These are phyloP conservation scores for Phoenix dactylifera DNA, from an alignment of 176 grass and related monocot genomes.

Conservation along the genomic window DNA sequence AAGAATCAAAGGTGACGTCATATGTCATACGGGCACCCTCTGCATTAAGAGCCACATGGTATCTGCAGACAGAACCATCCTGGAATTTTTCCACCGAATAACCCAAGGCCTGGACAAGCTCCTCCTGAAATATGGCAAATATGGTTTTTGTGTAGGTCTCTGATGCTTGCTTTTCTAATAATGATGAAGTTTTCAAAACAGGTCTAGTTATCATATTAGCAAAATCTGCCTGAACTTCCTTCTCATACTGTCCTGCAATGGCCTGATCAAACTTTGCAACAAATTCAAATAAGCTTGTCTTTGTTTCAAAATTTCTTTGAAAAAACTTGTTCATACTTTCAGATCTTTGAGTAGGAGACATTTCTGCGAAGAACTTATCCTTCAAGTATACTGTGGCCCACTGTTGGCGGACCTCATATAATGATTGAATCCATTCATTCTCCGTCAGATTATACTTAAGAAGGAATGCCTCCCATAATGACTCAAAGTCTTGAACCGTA, in stretches of 20 bases:
- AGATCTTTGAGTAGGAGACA: constrained; percentile 43
- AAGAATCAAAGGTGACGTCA: constrained; percentile 59
- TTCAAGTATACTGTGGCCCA: constrained; percentile 74
- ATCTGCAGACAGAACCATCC: constrained; percentile 50
- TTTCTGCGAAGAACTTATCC: constrained; percentile 76
- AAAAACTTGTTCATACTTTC: constrained; percentile 83
- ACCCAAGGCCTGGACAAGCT: constrained; percentile 75
- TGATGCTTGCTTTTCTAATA: constrained; percentile 90
- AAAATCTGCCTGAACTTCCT: constrained; percentile 58
- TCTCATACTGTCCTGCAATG: constrained; percentile 45
- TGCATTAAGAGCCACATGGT: constrained; percentile 47
- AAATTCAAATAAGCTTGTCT: constrained; percentile 56
- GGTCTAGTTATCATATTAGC: constrained; percentile 33
- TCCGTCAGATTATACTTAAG: constrained; percentile 72
- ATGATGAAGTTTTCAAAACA: constrained; percentile 56
- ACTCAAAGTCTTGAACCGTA: constrained; percentile 52
- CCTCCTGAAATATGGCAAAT: constrained; percentile 81
- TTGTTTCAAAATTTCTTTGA: constrained; percentile 67
- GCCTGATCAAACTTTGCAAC: constrained; percentile 57
- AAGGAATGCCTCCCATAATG: constrained; percentile 55
- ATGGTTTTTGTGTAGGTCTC: constrained; percentile 60
- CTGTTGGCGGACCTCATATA: constrained; percentile 71
- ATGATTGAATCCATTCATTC: constrained; percentile 75
- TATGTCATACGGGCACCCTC: constrained; percentile 58
- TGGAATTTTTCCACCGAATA: constrained; percentile 62